These are phyloP conservation scores for Westerdykella aurantiaca DNA, from an alignment of 2,329 filamentous ascomycete genomes.

Conservation along the genomic window DNA sequence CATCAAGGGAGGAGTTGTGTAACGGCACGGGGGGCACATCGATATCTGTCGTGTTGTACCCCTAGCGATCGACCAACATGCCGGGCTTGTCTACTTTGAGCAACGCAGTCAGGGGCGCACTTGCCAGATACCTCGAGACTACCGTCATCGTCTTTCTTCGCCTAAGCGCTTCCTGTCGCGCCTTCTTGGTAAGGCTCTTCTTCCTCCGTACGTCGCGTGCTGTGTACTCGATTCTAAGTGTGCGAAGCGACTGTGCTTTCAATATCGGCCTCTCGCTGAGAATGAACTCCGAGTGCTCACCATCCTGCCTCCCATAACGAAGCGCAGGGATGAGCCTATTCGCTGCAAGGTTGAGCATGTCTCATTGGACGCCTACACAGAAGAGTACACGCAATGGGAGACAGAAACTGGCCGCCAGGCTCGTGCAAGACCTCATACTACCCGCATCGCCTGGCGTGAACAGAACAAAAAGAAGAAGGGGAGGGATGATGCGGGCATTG, in stretches of 20 bases:
- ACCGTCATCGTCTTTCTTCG: too few relatives aligned
- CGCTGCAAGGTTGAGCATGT: not conserved
- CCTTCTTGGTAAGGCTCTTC: too few relatives aligned
- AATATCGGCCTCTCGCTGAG: not conserved
- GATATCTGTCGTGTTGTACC: too few relatives aligned
- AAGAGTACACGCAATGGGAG: constrained; percentile 1
- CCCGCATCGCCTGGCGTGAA: not conserved
- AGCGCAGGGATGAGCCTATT: not conserved
- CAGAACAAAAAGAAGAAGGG: not conserved
- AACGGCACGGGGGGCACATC: too few relatives aligned
- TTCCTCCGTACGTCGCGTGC: too few relatives aligned
- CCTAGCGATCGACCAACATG: too few relatives aligned
- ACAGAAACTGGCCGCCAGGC: not conserved
- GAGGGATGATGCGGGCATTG: not conserved
- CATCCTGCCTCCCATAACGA: constrained; percentile 1
- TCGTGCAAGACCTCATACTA: not conserved
- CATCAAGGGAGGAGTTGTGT: too few relatives aligned
- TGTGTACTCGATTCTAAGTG: not conserved
- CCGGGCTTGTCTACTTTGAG: too few relatives aligned
- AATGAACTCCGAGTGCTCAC: constrained; percentile 1
- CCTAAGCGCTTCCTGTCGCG: too few relatives aligned
- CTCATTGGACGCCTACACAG: not conserved
- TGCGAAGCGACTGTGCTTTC: not conserved
- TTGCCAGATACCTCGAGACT: too few relatives aligned
- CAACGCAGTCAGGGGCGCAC: too few relatives aligned